These are phyloP conservation scores for Pleochaeta shiraiana DNA, from an alignment of 2,329 filamentous ascomycete species.

Conservation along the genomic window DNA sequence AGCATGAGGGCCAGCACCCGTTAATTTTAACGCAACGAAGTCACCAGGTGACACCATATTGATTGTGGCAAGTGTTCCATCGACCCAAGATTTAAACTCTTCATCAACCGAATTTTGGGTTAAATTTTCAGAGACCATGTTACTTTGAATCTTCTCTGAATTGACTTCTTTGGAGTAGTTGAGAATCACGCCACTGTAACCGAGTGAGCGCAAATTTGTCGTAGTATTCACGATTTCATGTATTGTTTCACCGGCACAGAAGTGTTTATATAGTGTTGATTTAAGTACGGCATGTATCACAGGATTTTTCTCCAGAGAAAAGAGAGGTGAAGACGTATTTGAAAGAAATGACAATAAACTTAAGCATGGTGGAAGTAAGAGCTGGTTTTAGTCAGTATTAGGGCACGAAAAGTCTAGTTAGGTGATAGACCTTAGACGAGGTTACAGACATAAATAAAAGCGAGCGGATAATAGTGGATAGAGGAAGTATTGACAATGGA, in stretches of 20 bases:
- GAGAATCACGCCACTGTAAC: constrained; percentile 66
- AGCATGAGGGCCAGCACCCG: constrained; percentile 56
- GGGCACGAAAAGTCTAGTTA: not conserved
- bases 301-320: constrained; percentile 57
- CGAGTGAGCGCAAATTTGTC: constrained; percentile 42
- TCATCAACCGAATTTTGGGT: constrained; percentile 28
- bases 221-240: constrained; percentile 46
- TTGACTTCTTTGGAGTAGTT: constrained; percentile 72
- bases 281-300: constrained; percentile 49
- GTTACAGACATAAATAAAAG: constrained; percentile 48
- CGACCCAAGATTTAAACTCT: constrained; percentile 49
- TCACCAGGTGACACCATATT: constrained; percentile 27
- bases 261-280: constrained; percentile 74
- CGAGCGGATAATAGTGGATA: constrained; percentile 44
- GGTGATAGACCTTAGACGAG: constrained; percentile 30
- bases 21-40: constrained; percentile 43
- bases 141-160: constrained; percentile 30
- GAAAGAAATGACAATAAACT: constrained; percentile 46
- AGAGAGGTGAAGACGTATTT: constrained; percentile 38
- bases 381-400: constrained; percentile 12
- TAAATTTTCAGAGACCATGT: constrained; percentile 24
- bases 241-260: constrained; percentile 63
- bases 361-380: constrained; percentile 49
- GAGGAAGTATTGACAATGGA: constrained; percentile 42
- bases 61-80: constrained; percentile 55